Evolutionary conservation across 768 basidiomycete genomes (phyloP), one percentile per base, ranked within the genome.

Genomic region (Tylopilus vinaceipallidus): DNA sequence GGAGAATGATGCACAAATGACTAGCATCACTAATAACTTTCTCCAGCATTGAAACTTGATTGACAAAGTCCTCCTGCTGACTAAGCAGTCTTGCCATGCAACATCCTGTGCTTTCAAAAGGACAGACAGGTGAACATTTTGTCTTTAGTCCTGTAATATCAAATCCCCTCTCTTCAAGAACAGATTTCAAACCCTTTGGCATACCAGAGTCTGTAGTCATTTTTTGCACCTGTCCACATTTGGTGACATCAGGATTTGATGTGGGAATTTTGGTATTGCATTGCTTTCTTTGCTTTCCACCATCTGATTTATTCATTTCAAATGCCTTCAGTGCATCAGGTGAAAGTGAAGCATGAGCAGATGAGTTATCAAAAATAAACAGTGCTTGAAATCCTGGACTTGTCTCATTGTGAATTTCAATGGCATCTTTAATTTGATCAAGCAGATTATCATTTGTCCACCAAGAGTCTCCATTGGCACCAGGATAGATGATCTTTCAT

Each of bases 81-180:
- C 57, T 60, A 8, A 71, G 47, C 5, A 68, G 47, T 4, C 53
- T 29, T 2, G 52, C 55, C 62, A 67, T 66, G 56, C 66, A 66
- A 37, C 63, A 71, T 3, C 17, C 20, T 6, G 23, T 36, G 44
- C 33, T 59, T 26, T 65, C 44, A 3, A 44, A 60, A 2, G 55
- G 59, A 39, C 62, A 64, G 19, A 54, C 47, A 13, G 49, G 71
- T 3, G 53, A 44, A 48, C 72, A 76, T 44, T 75, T 75, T 0
- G 70, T 41, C 26, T n/a, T 27, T 5, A 27, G 40, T 12, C 65
- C 14, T 34, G 30, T 8, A 3, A 75, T 63, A 53, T 73, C 43
- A 49, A 77, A 78, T 20, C 74, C 71, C 0, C 62, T 53, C 50
- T 79, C 75, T 38, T 63, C 49, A 14, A 57, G 45, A 8, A 56